These are phyloP conservation scores for Lichtheimia hyalospora DNA, from an alignment of 371 early-diverging fungal species.

Conservation along the genomic window DNA sequence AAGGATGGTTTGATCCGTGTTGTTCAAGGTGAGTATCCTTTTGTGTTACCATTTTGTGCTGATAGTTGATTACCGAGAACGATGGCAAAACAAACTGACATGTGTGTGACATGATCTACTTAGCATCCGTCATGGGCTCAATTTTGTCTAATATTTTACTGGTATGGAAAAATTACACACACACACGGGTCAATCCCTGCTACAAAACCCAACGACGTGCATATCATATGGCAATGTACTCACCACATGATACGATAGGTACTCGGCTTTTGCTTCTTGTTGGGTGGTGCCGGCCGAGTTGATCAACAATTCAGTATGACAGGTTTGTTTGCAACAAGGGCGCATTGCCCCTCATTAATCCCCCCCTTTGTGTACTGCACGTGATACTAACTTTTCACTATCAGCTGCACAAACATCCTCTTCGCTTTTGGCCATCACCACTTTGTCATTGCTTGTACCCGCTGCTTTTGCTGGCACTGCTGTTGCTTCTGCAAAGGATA, in stretches of 20 bases:
- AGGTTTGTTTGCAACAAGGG: slow-evolving; percentile 16
- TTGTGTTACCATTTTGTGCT: neutral
- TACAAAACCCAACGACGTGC: slow-evolving; percentile 19
- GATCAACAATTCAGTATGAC: slow-evolving; percentile 46
- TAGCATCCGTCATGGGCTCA: slow-evolving; percentile 46
- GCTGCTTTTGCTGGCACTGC: slow-evolving; percentile 68
- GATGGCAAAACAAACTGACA: neutral
- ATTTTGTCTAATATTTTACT: slow-evolving; percentile 47
- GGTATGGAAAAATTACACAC: slow-evolving; percentile 18
- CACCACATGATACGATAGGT: slow-evolving; percentile 6
- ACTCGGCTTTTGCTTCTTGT: slow-evolving; percentile 14
- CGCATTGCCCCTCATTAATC: slow-evolving; percentile 48
- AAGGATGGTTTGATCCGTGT: slow-evolving; percentile 75
- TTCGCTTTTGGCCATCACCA: slow-evolving; percentile 75
- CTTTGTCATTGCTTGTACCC: slow-evolving; percentile 79
- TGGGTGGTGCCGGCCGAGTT: slow-evolving; percentile 57
- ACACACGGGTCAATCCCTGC: too few species aligned
- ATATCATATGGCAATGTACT: slow-evolving; percentile 59
- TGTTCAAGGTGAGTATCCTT: slow-evolving; percentile 61
- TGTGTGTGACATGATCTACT: neutral
- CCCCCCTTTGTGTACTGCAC: slow-evolving; percentile 73
- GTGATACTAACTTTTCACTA: slow-evolving; percentile 20
- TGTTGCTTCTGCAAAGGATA: slow-evolving; percentile 31
- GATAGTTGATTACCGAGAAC: too few species aligned
- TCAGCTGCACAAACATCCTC: slow-evolving; percentile 74